These are phyloP conservation scores for Acacia pycnantha DNA, from an alignment of 331 rosid species.

Conservation along the genomic window DNA sequence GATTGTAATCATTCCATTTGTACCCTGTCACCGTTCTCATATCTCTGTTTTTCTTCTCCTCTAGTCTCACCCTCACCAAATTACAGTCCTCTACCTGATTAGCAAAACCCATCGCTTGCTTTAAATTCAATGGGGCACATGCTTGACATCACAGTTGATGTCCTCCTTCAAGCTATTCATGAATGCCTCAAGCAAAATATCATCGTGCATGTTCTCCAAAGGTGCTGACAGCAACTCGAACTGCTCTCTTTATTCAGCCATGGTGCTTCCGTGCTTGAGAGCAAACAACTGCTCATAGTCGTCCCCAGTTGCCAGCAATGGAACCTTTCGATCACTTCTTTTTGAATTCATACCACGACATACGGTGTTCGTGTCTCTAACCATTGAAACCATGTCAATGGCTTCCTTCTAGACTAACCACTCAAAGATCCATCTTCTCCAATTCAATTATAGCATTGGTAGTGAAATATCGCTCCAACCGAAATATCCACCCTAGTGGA, in stretches of 20 bases:
- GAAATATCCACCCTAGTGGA: too few relatives aligned
- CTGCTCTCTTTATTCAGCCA: background rate
- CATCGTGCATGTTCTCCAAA: background rate
- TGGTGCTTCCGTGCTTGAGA: background rate
- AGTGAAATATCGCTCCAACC: too few relatives aligned
- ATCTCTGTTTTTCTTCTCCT: background rate
- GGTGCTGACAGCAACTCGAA: background rate
- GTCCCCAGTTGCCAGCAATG: background rate
- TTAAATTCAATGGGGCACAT: background rate
- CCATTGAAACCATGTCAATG: background rate
- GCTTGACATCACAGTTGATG: background rate
- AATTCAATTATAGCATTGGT: too few relatives aligned
- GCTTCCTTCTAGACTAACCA: too few relatives aligned
- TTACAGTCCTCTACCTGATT: background rate
- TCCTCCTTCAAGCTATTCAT: background rate
- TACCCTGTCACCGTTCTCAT: too few relatives aligned
- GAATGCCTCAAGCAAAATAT: background rate
- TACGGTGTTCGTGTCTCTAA: fast-evolving
- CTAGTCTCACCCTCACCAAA: background rate
- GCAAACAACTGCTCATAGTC: background rate
- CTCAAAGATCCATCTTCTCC: too few relatives aligned
- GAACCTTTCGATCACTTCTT: background rate
- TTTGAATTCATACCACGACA: fast-evolving
- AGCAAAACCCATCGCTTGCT: background rate
- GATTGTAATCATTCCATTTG: too few relatives aligned